Conservation (phyloP, 768 basidiomycete species). For the Tricholoma hemisulphureum region DNA sequence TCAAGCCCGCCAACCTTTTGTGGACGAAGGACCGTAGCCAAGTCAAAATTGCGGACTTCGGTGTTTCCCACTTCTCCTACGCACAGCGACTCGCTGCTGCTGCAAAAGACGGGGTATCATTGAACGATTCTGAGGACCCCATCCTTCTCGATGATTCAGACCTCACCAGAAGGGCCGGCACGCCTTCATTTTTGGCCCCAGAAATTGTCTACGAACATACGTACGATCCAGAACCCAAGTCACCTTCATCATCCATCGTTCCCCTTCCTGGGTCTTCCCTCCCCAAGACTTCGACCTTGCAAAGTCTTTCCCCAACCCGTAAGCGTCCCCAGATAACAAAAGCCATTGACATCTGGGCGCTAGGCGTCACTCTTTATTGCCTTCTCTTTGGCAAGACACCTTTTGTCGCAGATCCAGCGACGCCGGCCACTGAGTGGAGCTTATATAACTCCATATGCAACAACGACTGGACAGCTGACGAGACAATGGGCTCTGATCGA, state of each 20-base stretch:
- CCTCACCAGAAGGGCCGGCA: conserved; percentile 88
- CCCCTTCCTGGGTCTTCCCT: conserved; percentile 25
- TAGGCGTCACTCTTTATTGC: conserved; percentile 94
- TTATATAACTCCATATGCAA: conserved; percentile 80
- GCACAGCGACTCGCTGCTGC: conserved; percentile 76
- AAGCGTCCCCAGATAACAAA: conserved; percentile 69
- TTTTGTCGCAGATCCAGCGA: conserved; percentile 44
- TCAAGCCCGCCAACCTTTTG: conserved; percentile 96
- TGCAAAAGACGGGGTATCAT: conserved; percentile 38
- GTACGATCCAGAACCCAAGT: conserved; percentile 26
- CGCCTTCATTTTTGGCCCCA: conserved; percentile 94
- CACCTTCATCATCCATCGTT: conserved; percentile 8
- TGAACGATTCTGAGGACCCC: conserved; percentile 51
- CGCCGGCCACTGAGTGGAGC: conserved; percentile 54
- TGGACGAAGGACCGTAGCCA: conserved; percentile 82
- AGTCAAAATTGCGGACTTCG: conserved; percentile 98
- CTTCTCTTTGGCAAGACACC: conserved; percentile 87
- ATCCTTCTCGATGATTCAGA: conserved; percentile 82
- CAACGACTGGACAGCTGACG: conserved; percentile 66
- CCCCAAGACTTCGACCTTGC: conserved; percentile 24
- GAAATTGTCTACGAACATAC: conserved; percentile 81
- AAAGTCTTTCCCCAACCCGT: conserved; percentile 4
- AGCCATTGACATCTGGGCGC: conserved; percentile 96
- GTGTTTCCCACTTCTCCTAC: conserved; percentile 94
- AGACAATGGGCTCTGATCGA: conserved; percentile 69